Evolutionary conservation across 306 rosid species (phyloP).

Genomic region (Ochetophila trinervis): DNA sequence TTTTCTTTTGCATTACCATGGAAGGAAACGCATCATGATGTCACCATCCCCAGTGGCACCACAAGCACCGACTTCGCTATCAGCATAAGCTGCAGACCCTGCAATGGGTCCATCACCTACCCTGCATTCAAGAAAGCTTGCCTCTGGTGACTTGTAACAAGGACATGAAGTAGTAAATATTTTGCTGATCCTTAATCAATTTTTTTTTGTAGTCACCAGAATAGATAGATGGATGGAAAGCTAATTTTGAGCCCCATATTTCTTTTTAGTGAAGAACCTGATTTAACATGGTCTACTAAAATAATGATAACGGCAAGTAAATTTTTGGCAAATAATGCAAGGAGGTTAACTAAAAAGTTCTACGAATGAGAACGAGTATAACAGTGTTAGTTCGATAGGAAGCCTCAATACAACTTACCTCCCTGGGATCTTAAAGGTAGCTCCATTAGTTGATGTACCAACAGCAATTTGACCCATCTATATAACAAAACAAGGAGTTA

Average conservation of each 20-base stretch:
- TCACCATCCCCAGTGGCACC: constrained; percentile 97
- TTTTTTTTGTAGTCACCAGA: background rate
- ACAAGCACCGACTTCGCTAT: constrained; percentile 80
- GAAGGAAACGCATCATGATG: constrained; percentile 93
- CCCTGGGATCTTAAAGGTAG: constrained; percentile 93
- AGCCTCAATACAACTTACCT: constrained; percentile 44
- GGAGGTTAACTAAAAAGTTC: too few relatives aligned
- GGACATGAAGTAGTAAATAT: background rate
- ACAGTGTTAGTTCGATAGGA: background rate
- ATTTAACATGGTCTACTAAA: background rate
- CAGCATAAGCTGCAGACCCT: constrained; percentile 83
- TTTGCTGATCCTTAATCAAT: background rate
- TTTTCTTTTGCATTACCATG: constrained; percentile 47
- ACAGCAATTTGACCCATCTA: constrained; percentile 82
- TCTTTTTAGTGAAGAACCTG: background rate
- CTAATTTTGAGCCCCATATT: background rate
- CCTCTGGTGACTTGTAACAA: background rate
- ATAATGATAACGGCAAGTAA: background rate
- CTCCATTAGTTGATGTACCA: constrained; percentile 96
- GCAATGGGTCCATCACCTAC: constrained; percentile 95
- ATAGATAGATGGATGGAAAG: background rate
- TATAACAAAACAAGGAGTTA: constrained; percentile 25
- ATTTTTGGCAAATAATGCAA: background rate
- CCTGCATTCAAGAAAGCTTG: constrained; percentile 38
- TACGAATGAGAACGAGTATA: background rate